Percentiles rank a stretch among this genome's conserved stretches.
Conservation (phyloP, 2,329 filamentous ascomycete species). For the Zymoseptoria passerinii region DNA sequence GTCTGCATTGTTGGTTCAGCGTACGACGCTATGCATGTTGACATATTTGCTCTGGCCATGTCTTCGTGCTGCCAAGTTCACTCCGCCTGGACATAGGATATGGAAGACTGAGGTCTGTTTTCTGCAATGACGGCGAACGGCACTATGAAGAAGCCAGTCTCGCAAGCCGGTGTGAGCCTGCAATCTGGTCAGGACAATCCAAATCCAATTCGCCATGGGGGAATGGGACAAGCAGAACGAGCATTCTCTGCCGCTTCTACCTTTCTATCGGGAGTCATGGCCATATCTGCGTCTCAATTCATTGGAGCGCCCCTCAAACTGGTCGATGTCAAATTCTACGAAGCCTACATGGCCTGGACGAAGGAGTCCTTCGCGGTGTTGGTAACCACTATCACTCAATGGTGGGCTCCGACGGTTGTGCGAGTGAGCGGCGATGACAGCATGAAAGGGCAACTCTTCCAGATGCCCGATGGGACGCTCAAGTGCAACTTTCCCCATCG, state of each 20-base stretch:
- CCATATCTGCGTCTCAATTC: slow-evolving; percentile 60
- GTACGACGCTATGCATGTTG: not conserved
- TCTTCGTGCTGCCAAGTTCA: not conserved
- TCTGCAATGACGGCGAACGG: slow-evolving; percentile 5
- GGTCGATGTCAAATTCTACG: slow-evolving; percentile 68
- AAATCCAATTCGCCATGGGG: slow-evolving; percentile 36
- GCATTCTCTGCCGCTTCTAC: slow-evolving; percentile 44
- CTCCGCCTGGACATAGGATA: not conserved
- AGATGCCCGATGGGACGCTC: slow-evolving; percentile 62
- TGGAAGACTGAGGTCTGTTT: not conserved
- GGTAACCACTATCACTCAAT: slow-evolving; percentile 71
- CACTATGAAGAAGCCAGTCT: slow-evolving; percentile 8
- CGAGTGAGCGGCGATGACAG: slow-evolving; percentile 76
- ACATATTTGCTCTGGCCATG: not conserved
- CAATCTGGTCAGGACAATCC: slow-evolving; percentile 34
- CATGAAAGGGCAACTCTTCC: slow-evolving; percentile 64
- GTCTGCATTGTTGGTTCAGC: not conserved
- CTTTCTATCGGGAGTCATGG: slow-evolving; percentile 43
- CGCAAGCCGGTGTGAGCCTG: slow-evolving; percentile 35
- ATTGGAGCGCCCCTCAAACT: slow-evolving; percentile 69
- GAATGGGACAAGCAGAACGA: slow-evolving; percentile 41
- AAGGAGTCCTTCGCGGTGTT: slow-evolving; percentile 76
- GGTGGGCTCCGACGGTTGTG: slow-evolving; percentile 78
- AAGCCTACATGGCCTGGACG: slow-evolving; percentile 78
- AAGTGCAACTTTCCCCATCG: slow-evolving; percentile 74